Evolutionary conservation across 2,329 filamentous ascomycete genomes (phyloP), one percentile per base, ranked within the genome.

Genomic region (Aspergillus flavus): DNA sequence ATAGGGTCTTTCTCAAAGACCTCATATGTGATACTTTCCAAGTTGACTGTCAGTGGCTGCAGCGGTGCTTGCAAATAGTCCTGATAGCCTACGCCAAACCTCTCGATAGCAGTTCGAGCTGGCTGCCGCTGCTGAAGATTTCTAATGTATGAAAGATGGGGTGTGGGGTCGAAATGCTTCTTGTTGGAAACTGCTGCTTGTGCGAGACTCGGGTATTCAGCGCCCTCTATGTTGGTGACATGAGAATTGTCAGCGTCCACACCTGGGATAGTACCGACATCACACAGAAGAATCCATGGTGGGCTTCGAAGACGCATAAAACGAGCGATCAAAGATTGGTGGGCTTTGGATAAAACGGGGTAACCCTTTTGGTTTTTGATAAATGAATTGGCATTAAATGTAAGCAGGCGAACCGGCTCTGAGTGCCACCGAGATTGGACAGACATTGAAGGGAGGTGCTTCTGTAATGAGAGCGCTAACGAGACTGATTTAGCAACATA

Each of bases 1-100:
- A 99, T 91, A 0, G 95, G 95, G 68, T 99, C 96, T 69, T 96
- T 96, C 77, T 99, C 95, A 72, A 99, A 99, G 2, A 98, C 94
- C 75, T 99, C 95, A 77, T 99, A 99, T 0, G 95, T 99, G 48
- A 96, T 91, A 54, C 93, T 97, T 76, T 99, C 96, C 16, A 99
- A 85, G 71, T 99, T 99, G 77, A 99, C 95, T 0, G 94, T 94
- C 16, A 99, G 84, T 0, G 95, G 95, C 76, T 99, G 96, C 46
- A 99, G 83, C 2, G 95, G 95, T 2, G 94, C 94, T 77, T 99
- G 95, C 12, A 99, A 84, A 84, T 95, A 99, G 77, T 99, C 95
- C 73, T 99, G 96, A 70, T 91, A 92, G 2, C 89, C 89, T 23
- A 87, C 81, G 16, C 88, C 88, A 69, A 91, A 91, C 36, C 84